Evolutionary conservation across 805 yeast genomes (phyloP), one percentile per base, ranked within the genome.

Genomic region (Huiozyma sinensis): DNA sequence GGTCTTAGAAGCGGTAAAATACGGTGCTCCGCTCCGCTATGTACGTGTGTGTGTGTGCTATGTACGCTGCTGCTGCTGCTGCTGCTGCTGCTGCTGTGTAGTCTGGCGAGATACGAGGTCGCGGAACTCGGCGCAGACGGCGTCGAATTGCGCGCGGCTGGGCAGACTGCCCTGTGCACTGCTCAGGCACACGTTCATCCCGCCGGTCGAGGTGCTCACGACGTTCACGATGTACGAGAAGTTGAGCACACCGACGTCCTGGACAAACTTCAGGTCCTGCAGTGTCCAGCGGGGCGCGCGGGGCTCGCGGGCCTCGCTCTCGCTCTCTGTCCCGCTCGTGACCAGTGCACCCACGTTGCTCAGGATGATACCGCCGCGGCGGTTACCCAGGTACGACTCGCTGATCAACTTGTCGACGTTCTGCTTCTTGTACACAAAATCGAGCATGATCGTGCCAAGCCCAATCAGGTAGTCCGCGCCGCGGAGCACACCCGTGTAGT

Each of bases 291-390:
- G 6, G n/a, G 41, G 35, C 7, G 30, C 37, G 8, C 28, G 27
- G 7, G 38, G 35, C 6, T 39, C 17, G 31, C 11, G 29, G 31
- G 17, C 30, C 24, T 41, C 38, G 27, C 5, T 37, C 40, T 24
- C 17, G 6, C 12, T 9, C n/a, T 17, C 24, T n/a, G n/a, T 6
- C 42, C 7, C 36, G 34, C 24, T 41, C 39, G 10, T 28, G 32
- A 7, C 24, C 7, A 11, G 32, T 28, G 17, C 33, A 5, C 62
- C 62, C n/a, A 50, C 44, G 40, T 57, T 57, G 47, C 62, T 57
- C 17, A 55, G 46, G 27, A 57, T 41, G 6, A 52, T 43, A n/a
- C 60, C 60, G 39, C 52, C 52, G 34, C 60, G 49, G 27, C 43
- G 43, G 28, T 47, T 40, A 8, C 48, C 43, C n/a, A 52, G 28